Evolutionary conservation across 192 early-diverging fungal species (phyloP).

Genomic region (Jimgerdemannia lactiflua): DNA sequence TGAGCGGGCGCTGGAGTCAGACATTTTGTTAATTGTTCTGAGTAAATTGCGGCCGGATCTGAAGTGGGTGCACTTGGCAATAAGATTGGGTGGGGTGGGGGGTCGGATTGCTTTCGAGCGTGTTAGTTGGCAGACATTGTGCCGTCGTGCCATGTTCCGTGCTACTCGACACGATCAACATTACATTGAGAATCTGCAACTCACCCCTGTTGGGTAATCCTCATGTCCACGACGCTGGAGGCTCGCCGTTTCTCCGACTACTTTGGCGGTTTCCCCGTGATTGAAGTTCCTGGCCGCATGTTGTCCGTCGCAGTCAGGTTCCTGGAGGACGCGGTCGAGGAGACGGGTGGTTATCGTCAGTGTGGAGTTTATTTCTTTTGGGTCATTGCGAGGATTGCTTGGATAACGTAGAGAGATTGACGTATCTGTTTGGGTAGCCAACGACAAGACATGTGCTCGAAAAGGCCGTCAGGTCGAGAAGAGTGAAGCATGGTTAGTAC

Average conservation of each 20-base stretch:
- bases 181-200: no score
- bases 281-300: slow-evolving; percentile 55
- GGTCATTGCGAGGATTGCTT: background rate
- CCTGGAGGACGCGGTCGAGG: slow-evolving; percentile 69
- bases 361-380: background rate
- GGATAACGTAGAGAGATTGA: background rate
- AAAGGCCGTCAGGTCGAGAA: slow-evolving; percentile 25
- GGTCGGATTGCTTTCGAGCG: background rate
- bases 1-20: slow-evolving; percentile 71
- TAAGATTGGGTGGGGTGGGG: no score
- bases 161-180: no score
- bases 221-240: slow-evolving; percentile 79
- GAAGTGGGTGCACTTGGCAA: slow-evolving; percentile 30
- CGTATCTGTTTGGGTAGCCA: slow-evolving; percentile 8
- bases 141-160: no score
- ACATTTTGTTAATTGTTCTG: slow-evolving; percentile 70
- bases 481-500: slow-evolving; percentile 14
- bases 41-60: slow-evolving; percentile 49
- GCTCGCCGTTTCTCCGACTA: slow-evolving; percentile 57
- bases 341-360: slow-evolving; percentile 28
- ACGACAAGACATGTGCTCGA: slow-evolving; percentile 45
- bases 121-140: background rate
- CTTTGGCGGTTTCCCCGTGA: slow-evolving; percentile 58
- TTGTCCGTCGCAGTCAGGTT: slow-evolving; percentile 55
- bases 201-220: slow-evolving; percentile 33